Conservation (phyloP, 352 stramenopile genomes). For the Achlya hypogyna region DNA sequence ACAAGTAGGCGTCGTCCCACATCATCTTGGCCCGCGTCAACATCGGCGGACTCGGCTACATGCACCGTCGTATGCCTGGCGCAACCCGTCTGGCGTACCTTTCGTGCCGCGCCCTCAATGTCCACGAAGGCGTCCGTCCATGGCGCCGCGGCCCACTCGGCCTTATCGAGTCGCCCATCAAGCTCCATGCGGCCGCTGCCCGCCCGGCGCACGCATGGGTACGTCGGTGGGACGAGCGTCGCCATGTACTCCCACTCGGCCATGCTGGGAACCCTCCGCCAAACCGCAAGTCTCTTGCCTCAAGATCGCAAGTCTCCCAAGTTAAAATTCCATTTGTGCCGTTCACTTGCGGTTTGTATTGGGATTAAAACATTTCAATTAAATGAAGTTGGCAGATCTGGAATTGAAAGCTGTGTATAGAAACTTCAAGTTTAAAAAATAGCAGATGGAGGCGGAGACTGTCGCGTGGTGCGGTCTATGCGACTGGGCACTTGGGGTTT, state of each 20-base stretch:
- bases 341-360: not conserved
- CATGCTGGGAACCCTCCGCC: not conserved
- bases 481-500: not conserved
- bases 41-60: conserved; percentile 29
- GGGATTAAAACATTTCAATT: not conserved
- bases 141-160: conserved; percentile 50
- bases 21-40: conserved; percentile 73
- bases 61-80: not conserved
- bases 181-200: conserved; percentile 33
- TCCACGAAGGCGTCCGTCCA: conserved; percentile 71
- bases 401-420: too few relatives aligned
- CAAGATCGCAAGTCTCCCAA: not conserved
- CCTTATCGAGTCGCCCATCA: conserved; percentile 53
- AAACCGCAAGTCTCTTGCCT: not conserved
- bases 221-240: conserved; percentile 48
- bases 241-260: conserved; percentile 44
- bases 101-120: conserved; percentile 47
- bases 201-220: conserved; percentile 50
- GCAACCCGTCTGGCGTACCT: conserved; percentile 13
- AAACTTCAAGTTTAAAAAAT: too few relatives aligned
- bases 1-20: conserved; percentile 64
- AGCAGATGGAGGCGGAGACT: too few relatives aligned
- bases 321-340: not conserved
- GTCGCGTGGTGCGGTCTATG: too few relatives aligned
- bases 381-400: too few relatives aligned